A percentile compares a stretch with the other conserved stretches of the same genome.
Evolutionary conservation across 768 basidiomycete species (phyloP).

Genomic region (Psilocybe cubensis): DNA sequence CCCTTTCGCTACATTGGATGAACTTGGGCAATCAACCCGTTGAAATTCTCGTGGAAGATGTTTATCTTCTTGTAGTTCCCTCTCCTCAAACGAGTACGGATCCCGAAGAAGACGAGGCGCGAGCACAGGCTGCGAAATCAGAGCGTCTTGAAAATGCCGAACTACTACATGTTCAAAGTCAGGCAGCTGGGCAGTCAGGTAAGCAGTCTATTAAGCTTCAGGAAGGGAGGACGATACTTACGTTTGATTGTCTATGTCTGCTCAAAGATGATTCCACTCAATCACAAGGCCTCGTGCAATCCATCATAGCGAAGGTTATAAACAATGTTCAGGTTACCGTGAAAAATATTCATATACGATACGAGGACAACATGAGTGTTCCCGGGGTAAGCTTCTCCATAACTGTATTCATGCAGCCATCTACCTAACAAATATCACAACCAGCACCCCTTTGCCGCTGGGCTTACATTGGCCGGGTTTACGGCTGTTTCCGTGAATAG

Average conservation of each 20-base stretch:
- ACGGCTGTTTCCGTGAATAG: constrained; percentile 88
- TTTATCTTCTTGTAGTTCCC: constrained; percentile 92
- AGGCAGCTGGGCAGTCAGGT: constrained; percentile 54
- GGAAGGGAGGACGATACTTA: background rate
- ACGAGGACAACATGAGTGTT: constrained; percentile 93
- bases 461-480: constrained; percentile 86
- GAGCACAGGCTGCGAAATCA: constrained; percentile 83
- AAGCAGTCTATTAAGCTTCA: constrained; percentile 3
- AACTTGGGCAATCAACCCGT: constrained; percentile 90
- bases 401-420: background rate
- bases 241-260: background rate
- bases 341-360: constrained; percentile 94
- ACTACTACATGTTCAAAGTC: constrained; percentile 67
- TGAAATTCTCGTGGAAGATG: constrained; percentile 89
- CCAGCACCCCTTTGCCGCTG: constrained; percentile 94
- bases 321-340: constrained; percentile 97
- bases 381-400: constrained; percentile 70
- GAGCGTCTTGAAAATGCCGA: constrained; percentile 92
- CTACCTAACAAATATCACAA: background rate
- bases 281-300: constrained; percentile 83
- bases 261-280: constrained; percentile 58
- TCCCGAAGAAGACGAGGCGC: constrained; percentile 82
- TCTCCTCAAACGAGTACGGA: constrained; percentile 69
- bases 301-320: constrained; percentile 85
- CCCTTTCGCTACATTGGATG: constrained; percentile 87